Evolutionary conservation across 257 asterid genomes (phyloP).

Genomic region (Misopates orontium): DNA sequence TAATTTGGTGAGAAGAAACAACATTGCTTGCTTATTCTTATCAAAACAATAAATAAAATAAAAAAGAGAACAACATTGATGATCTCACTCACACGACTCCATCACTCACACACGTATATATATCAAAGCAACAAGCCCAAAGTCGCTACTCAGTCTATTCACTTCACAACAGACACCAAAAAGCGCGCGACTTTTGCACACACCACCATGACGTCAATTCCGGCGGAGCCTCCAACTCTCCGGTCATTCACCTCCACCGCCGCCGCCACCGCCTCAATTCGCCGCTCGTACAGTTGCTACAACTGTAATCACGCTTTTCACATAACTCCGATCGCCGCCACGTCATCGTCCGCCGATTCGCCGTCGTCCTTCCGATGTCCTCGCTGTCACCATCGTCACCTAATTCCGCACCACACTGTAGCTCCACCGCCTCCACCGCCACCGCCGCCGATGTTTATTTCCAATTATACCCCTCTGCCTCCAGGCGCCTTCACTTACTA

Average conservation of each 20-base stretch:
- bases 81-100: no score
- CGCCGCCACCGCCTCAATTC: constrained; percentile 19
- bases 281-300: constrained; percentile 48
- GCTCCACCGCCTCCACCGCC: constrained; percentile 20
- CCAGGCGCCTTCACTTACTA: constrained; percentile 27
- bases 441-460: constrained; percentile 20
- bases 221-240: constrained; percentile 38
- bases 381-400: constrained; percentile 25
- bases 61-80: no score
- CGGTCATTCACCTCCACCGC: constrained; percentile 23
- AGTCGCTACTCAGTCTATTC: no score
- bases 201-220: constrained; percentile 29
- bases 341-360: constrained; percentile 32
- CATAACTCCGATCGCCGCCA: constrained; percentile 31
- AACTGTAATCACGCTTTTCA: constrained; percentile 50
- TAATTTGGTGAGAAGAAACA: no score
- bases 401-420: constrained; percentile 13
- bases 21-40: no score
- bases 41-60: no score
- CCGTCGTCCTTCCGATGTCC: constrained; percentile 1
- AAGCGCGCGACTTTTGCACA: no score
- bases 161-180: no score
- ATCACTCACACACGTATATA: no score
- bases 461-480: no score
- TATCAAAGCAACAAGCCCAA: no score